Base-by-base conservation (phyloP, 176 grass and related monocot genomes). In the Ampelocalamus luodianensis region DNA sequence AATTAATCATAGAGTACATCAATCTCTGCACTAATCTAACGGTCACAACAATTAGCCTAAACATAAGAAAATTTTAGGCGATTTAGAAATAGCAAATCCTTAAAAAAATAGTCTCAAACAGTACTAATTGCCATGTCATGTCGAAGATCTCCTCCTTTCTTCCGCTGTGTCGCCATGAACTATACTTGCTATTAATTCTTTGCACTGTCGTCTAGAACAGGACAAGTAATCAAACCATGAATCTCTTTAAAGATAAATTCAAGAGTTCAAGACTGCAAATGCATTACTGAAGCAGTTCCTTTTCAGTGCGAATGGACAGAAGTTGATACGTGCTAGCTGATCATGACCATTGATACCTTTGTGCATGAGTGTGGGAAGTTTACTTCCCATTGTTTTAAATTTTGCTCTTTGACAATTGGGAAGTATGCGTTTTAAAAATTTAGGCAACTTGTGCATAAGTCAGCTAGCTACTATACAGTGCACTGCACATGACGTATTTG, bases 401-500 rank as follows among this genome's bases (percentile, higher is more conserved):
- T 9, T 38, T 34, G 48, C 37, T 15, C 59, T 60, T 74, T 68
- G 59, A 84, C 76, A 48, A 22, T 23, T 22, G 20, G 18, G 37
- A 67, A 8, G 76, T 43, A 24, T 64, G 48, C 65, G 0, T 22
- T 80, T 58, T 49, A 46, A 61, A 46, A 61, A 4, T 59, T 82
- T 34, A 72, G 12, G 24, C 81, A 39, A 48, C 26, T 27, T 73
- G 67, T 1, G 38, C 12, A 22, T 22, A 56, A 71, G 73, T 78
- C 65, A 78, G 68, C 59, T n/a, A 50, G 13, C 53, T 64, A 36
- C 34, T 44, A 8, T 29, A 22, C 24, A 67, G 74, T 67, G 76
- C 38, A 73, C 18, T 27, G 37, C 72, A 85, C 81, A 2, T 20
- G 11, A 20, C 17, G 60, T 46, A 24, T 26, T 29, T 7, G 10